Conservation (phyloP, 2,329 filamentous ascomycete genomes). For the Triangularia setosa region DNA sequence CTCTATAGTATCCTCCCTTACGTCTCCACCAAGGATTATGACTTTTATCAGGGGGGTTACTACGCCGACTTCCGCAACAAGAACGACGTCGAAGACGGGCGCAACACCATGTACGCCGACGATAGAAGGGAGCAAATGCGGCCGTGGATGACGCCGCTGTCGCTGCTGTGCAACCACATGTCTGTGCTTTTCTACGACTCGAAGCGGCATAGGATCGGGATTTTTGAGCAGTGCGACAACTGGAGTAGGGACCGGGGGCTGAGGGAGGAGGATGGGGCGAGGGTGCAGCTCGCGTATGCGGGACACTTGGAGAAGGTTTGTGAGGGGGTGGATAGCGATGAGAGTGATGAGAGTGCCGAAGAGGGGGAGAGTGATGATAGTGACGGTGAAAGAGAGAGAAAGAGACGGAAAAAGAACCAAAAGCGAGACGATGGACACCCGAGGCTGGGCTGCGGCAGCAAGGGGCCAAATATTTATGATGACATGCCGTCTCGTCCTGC, state of each 20-base stretch:
- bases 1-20: conserved; percentile 29
- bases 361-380: background rate
- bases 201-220: conserved; percentile 25
- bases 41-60: conserved; percentile 22
- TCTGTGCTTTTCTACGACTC: conserved; percentile 30
- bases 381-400: background rate
- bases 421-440: background rate
- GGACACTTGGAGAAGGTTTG: background rate
- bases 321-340: background rate
- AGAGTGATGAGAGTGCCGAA: too few species aligned
- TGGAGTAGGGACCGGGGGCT: background rate
- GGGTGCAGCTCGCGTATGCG: background rate
- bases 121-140: conserved; percentile 26
- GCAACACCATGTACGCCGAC: conserved; percentile 19
- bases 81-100: conserved; percentile 15
- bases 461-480: background rate
- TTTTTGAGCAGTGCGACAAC: conserved; percentile 5
- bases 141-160: conserved; percentile 30
- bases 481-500: background rate
- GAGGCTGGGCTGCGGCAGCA: background rate
- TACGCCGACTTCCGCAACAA: conserved; percentile 24
- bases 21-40: conserved; percentile 13
- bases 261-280: background rate
- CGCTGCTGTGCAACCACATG: conserved; percentile 17
- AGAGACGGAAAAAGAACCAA: conserved; percentile 8